A percentile compares a stretch with the other conserved stretches of the same genome.
phyloP scores from a whole-genome alignment of 176 grass and related monocot genomes.

The Neostapfia colusana region DNA sequence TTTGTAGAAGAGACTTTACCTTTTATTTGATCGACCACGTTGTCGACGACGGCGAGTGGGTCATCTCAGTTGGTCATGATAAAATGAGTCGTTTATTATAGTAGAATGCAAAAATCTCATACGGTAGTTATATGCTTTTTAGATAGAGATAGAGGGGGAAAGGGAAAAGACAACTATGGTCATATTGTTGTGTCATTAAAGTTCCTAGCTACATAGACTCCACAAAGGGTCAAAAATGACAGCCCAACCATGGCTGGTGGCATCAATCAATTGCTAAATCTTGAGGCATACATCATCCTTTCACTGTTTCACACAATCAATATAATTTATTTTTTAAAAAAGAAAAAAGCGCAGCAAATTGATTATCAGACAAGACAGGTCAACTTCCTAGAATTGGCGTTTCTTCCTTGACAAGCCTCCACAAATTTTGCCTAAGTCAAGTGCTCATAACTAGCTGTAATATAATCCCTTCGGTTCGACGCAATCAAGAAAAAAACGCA shows the following conservation, averaged over 20 bases:
- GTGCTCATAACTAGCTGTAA: too few species aligned
- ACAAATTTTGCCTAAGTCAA: not conserved
- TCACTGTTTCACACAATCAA: not conserved
- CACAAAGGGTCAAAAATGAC: slow-evolving; percentile 39
- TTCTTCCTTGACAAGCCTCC: slow-evolving; percentile 32
- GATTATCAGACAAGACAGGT: slow-evolving; percentile 32
- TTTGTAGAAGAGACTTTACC: too few species aligned
- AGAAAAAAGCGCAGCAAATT: not conserved
- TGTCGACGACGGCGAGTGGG: too few species aligned
- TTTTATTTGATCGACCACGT: too few species aligned
- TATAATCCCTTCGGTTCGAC: not conserved
- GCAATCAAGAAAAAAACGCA: not conserved
- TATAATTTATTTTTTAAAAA: not conserved
- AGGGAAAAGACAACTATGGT: not conserved
- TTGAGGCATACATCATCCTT: not conserved
- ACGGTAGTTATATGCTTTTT: too few species aligned
- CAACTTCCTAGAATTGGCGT: slow-evolving; percentile 33
- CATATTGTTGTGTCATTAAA: not conserved
- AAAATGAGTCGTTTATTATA: too few species aligned
- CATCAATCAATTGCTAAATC: not conserved
- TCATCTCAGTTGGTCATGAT: too few species aligned
- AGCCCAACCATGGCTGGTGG: slow-evolving; percentile 34
- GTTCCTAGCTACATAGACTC: slow-evolving; percentile 25
- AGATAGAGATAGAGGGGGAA: too few species aligned
- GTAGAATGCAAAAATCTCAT: not conserved